Evolutionary conservation across 75 land plant species (phyloP), one percentile per base, ranked within the genome.

Genomic region (Larix kaempferi): DNA sequence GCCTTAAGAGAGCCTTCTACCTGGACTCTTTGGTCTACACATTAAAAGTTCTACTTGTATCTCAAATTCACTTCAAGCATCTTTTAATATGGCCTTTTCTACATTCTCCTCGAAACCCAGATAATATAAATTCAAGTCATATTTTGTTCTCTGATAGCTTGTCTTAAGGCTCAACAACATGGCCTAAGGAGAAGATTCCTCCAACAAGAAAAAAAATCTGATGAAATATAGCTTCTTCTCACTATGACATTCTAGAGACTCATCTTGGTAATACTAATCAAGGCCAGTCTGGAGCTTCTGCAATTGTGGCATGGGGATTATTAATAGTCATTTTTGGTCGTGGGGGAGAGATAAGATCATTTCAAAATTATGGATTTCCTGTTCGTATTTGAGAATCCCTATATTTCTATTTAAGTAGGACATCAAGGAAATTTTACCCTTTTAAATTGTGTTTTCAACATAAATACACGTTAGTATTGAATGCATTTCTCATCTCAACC

Each of bases 131-230:
- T 39, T 65, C 82, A 37, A 75, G 74, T n/a, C n/a, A 89, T 22
- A 87, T 83, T 21, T 91, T 89, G 81, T 86, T 82, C 62, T 74
- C 86, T 41, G 93, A 89, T 39, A 76, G 81, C 76, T 78, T 77
- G 29, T 78, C 85, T 6, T 86, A 49, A 29, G 33, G 33, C 33
- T 29, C 33, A 29, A 29, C 33, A 29, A 29, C 33, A 29, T 95
- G 96, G 96, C 94, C 92, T 1, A 96, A 95, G 80, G 96, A 95
- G 63, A 91, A 90, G 72, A 94, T 29, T 29, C 33, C 90, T 33
- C 88, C 85, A 55, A 39, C 84, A 0, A 67, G n/a, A 60, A 59
- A 76, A 54, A 29, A 29, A 66, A 33, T 2, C 44, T 27, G 16
- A 8, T 66, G 21, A 35, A 66, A 21, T 79, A 29, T 16, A 35